Conservation (phyloP, 108 stramenopile species). For the Skeletonema marinoi region DNA sequence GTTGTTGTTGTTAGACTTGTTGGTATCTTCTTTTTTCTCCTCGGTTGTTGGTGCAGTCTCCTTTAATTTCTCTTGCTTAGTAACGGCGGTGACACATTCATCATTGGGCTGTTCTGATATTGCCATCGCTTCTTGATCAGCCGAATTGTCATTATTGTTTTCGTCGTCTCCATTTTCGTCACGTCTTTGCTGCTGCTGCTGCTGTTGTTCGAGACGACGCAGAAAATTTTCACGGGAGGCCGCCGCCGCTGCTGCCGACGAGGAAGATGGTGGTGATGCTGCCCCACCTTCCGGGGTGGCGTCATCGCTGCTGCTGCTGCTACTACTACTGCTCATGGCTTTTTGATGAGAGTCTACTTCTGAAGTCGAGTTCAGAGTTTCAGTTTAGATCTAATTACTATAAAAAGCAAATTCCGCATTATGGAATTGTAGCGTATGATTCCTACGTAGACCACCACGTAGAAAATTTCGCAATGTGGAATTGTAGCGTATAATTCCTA, state of each 20-base stretch:
- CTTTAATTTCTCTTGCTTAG: neutral
- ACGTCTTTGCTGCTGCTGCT: neutral
- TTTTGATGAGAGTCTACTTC: no score
- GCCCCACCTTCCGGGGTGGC: neutral
- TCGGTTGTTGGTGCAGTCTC: neutral
- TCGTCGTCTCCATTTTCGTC: neutral
- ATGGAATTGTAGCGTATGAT: no score
- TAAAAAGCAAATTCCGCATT: no score
- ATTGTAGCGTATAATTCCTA: no score
- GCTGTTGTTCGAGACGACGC: slow-evolving; percentile 22
- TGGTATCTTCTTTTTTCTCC: no score
- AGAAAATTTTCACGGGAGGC: slow-evolving; percentile 19
- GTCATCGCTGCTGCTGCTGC: neutral
- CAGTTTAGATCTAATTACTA: no score
- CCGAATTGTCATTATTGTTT: neutral
- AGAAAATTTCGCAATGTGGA: no score
- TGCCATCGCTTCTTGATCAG: neutral
- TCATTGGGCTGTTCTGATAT: no score
- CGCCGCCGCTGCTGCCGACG: slow-evolving; percentile 1
- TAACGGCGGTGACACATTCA: no score
- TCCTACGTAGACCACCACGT: no score
- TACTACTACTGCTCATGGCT: neutral
- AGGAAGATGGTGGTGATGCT: neutral
- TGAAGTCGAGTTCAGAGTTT: no score
- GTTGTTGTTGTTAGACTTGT: no score